A percentile compares a stretch with the other conserved stretches of the same genome.
Evolutionary conservation across 495 filamentous ascomycete genomes (phyloP).

Genomic region (Aspergillus heteromorphus): DNA sequence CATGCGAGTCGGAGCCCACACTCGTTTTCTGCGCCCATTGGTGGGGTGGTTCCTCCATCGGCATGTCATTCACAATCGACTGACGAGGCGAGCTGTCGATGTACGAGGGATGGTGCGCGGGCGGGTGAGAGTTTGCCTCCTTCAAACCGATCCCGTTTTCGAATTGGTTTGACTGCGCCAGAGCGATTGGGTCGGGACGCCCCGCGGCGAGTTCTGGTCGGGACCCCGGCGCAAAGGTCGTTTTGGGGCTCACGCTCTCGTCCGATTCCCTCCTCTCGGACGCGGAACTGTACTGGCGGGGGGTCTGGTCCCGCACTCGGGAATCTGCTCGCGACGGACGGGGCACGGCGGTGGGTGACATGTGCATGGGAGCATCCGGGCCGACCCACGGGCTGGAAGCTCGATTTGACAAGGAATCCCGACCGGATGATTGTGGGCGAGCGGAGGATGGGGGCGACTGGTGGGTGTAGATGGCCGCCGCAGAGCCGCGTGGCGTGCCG

Average conservation of each 20-base stretch:
- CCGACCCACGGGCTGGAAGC: slow-evolving; percentile 33
- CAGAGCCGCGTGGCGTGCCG: slow-evolving; percentile 45
- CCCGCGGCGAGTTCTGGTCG: slow-evolving; percentile 27
- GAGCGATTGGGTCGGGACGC: slow-evolving; percentile 12
- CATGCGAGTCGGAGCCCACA: slow-evolving; percentile 14
- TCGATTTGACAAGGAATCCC: slow-evolving; percentile 27
- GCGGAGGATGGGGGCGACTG: slow-evolving; percentile 33
- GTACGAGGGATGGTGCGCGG: slow-evolving; percentile 8
- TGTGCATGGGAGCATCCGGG: slow-evolving; percentile 24
- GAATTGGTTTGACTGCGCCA: slow-evolving; percentile 13
- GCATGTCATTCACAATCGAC: slow-evolving; percentile 13
- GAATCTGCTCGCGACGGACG: slow-evolving; percentile 25
- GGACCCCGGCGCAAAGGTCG: slow-evolving; percentile 23
- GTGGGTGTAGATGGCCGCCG: slow-evolving; percentile 28
- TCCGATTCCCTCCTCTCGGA: slow-evolving; percentile 35
- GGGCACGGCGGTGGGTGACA: slow-evolving; percentile 28
- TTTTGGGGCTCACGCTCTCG: slow-evolving; percentile 43
- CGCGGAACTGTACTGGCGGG: slow-evolving; percentile 18
- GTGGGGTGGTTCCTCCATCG: slow-evolving; percentile 1
- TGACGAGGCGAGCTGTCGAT: slow-evolving; percentile 28
- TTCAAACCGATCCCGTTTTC: slow-evolving; percentile 26
- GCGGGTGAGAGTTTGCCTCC: slow-evolving; percentile 19
- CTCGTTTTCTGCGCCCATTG: slow-evolving; percentile 21
- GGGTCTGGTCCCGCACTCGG: slow-evolving; percentile 24
- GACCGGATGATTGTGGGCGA: slow-evolving; percentile 24